Conservation (phyloP, 2,329 filamentous ascomycete genomes). For the Diatrype stigma region DNA sequence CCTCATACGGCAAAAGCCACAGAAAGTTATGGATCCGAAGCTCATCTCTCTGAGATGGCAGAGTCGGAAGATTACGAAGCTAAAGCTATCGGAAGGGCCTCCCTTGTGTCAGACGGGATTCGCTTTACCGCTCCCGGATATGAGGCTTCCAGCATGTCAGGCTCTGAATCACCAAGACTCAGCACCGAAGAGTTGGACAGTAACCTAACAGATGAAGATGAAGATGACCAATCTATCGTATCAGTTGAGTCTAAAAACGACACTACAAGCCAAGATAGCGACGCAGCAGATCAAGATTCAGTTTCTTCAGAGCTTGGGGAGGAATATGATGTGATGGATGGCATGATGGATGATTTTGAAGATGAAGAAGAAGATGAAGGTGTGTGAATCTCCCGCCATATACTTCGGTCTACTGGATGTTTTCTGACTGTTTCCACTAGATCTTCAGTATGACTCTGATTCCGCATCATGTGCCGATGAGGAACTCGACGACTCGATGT, state of each 20-base stretch:
- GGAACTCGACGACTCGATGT: not conserved
- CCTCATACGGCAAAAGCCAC: no score
- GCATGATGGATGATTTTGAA: slow-evolving; percentile 8
- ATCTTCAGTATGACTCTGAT: not conserved
- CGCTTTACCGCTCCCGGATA: not conserved
- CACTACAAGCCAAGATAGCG: not conserved
- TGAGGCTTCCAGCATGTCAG: not conserved
- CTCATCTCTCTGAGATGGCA: no score
- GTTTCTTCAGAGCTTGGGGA: slow-evolving; percentile 6
- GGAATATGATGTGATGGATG: slow-evolving; percentile 1
- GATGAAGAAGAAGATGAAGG: slow-evolving; percentile 12
- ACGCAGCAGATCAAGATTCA: slow-evolving; percentile 3
- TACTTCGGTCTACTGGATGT: no score
- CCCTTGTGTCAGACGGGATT: not conserved
- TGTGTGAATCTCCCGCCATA: slow-evolving; percentile 2
- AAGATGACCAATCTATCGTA: slow-evolving; percentile 5
- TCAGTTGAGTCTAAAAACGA: slow-evolving; percentile 5
- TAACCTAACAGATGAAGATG: slow-evolving; percentile 5
- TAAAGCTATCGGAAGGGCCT: no score
- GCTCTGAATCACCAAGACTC: slow-evolving; percentile 1
- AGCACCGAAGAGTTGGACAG: slow-evolving; percentile 6
- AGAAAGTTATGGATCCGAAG: no score
- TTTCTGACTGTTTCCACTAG: not conserved
- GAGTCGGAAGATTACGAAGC: no score
- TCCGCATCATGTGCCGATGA: slow-evolving; percentile 9